phyloP scores from a whole-genome alignment of 192 early-diverging fungal genomes.

The Backusella luteola region DNA sequence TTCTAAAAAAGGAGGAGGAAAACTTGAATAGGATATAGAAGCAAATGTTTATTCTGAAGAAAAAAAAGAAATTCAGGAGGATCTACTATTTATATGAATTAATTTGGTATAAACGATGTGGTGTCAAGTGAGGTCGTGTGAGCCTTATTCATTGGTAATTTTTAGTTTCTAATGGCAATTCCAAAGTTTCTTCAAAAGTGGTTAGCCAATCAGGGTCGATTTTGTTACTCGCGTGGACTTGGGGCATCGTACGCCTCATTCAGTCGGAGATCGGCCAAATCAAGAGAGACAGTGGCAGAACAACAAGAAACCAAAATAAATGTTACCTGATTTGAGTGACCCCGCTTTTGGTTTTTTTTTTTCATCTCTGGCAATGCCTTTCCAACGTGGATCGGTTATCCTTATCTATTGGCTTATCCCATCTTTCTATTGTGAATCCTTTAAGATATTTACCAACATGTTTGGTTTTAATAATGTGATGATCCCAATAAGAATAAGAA shows the following conservation, averaged over 20 bases:
- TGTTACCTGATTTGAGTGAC: background rate
- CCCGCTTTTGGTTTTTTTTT: background rate
- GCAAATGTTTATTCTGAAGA: background rate
- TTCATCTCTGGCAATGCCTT: background rate
- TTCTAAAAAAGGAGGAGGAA: background rate
- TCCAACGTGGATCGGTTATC: background rate
- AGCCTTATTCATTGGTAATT: conserved; percentile 10
- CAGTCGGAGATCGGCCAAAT: background rate
- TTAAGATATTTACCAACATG: background rate
- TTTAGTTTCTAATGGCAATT: background rate
- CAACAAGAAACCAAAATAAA: background rate
- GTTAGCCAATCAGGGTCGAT: background rate
- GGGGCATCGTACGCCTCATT: background rate
- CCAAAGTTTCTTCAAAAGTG: background rate
- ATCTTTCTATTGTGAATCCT: background rate
- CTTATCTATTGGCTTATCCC: background rate
- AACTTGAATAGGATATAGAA: background rate
- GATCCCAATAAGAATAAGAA: background rate
- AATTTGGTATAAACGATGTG: background rate
- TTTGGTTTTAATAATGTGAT: background rate
- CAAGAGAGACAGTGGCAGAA: background rate
- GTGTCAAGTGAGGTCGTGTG: conserved; percentile 25
- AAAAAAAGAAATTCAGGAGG: background rate
- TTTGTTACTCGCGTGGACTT: background rate
- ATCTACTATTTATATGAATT: conserved; percentile 11